These are phyloP conservation scores for Paraphoma chrysanthemicola DNA, from an alignment of 2,329 filamentous ascomycete genomes.

Conservation along the genomic window DNA sequence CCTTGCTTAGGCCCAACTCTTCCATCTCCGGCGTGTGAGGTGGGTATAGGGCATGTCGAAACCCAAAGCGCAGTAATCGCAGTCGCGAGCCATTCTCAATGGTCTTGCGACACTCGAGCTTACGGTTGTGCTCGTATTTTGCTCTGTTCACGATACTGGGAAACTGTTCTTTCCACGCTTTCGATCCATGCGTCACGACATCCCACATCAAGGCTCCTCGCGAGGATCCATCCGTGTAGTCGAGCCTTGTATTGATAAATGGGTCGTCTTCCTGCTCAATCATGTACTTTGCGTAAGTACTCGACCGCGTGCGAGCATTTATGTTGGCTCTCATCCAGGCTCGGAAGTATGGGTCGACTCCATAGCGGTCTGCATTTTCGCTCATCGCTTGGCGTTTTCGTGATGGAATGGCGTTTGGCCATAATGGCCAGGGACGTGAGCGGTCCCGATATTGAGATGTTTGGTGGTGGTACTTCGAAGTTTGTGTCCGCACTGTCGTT, in stretches of 20 bases:
- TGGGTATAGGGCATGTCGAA: constrained; percentile 29
- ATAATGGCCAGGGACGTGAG: constrained; percentile 27
- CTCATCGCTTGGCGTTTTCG: constrained; percentile 25
- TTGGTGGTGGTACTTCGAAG: constrained; percentile 13
- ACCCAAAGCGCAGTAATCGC: constrained; percentile 27
- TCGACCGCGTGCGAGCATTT: constrained; percentile 25
- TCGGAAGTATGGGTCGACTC: constrained; percentile 32
- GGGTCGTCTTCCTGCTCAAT: constrained; percentile 31
- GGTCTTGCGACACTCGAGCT: constrained; percentile 30
- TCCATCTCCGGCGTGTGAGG: constrained; percentile 34
- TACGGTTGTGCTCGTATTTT: constrained; percentile 33
- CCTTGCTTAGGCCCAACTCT: constrained; percentile 24
- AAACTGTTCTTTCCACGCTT: constrained; percentile 17
- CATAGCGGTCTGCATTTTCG: constrained; percentile 26
- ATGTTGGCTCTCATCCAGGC: constrained; percentile 33
- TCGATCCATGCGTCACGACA: constrained; percentile 8
- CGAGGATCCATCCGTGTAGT: constrained; percentile 17
- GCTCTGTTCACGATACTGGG: constrained; percentile 20
- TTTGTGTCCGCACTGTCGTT: not conserved
- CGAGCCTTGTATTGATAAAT: constrained; percentile 28
- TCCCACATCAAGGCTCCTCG: constrained; percentile 5
- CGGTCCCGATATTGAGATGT: constrained; percentile 19
- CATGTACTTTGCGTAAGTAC: constrained; percentile 33
- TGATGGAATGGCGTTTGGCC: constrained; percentile 33
- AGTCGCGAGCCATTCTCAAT: constrained; percentile 28